Conservation (phyloP, 345 rosid species). For the Salix udensis region DNA sequence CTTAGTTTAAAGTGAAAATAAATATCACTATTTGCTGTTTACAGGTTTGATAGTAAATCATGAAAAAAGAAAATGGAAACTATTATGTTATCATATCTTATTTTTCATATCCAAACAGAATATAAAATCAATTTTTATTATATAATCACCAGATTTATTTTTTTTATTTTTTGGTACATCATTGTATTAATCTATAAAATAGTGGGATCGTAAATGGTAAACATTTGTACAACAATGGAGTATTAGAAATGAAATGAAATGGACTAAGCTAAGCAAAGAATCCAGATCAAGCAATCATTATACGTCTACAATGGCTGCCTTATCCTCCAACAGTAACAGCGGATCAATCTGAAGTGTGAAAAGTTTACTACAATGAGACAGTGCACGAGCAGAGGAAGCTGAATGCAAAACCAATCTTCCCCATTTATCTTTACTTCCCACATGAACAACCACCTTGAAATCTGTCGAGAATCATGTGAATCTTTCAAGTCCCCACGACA, state of each 20-base stretch:
- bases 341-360: not conserved
- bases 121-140: too few relatives aligned
- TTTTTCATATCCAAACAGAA: too few relatives aligned
- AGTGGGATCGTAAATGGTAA: not conserved
- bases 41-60: too few relatives aligned
- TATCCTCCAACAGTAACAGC: not conserved
- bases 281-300: not conserved
- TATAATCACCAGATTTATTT: too few relatives aligned
- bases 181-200: not conserved
- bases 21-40: too few relatives aligned
- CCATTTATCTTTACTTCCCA: not conserved
- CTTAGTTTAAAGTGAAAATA: too few relatives aligned
- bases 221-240: constrained; percentile 4
- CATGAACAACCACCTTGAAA: not conserved
- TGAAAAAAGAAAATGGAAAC: too few relatives aligned
- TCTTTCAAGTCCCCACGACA: not conserved
- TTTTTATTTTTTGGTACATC: too few relatives aligned
- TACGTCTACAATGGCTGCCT: not conserved
- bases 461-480: not conserved
- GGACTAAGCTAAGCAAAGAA: not conserved
- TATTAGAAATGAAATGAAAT: not conserved
- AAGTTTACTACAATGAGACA: not conserved
- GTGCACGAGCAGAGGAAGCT: not conserved
- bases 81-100: too few relatives aligned
- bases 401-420: constrained; percentile 7